phyloP scores from a whole-genome alignment of 352 stramenopile species.

The Phytophthora boehmeriae region DNA sequence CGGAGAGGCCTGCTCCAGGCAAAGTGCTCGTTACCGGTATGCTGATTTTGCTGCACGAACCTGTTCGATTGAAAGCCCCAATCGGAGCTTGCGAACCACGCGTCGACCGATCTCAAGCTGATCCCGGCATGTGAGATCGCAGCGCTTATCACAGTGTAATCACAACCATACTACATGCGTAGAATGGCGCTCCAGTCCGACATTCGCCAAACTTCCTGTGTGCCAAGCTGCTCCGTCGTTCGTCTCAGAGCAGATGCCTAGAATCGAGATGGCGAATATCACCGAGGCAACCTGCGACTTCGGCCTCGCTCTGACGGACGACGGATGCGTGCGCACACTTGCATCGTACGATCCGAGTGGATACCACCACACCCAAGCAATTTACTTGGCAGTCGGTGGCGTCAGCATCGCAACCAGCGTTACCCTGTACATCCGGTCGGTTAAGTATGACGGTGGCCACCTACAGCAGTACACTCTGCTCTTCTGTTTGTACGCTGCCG shows the following conservation, averaged over 20 bases:
- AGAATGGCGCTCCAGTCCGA: no score
- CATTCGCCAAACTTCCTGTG: no score
- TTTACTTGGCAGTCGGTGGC: conserved; percentile 15
- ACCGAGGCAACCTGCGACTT: conserved; percentile 23
- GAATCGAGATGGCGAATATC: conserved; percentile 6
- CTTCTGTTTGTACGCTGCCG: conserved; percentile 10
- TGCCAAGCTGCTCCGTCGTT: no score
- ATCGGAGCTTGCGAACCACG: background rate
- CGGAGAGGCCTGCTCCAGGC: no score
- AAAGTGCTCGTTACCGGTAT: no score
- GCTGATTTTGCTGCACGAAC: no score
- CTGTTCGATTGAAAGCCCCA: no score
- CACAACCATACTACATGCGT: no score
- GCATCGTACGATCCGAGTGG: conserved; percentile 11
- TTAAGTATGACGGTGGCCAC: conserved; percentile 15
- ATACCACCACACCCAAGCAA: conserved; percentile 15
- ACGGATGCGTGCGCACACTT: conserved; percentile 12
- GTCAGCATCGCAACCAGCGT: conserved; percentile 2
- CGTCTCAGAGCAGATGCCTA: background rate
- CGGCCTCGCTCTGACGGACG: conserved; percentile 14
- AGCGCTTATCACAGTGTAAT: background rate
- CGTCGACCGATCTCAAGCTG: background rate
- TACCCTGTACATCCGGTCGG: conserved; percentile 14
- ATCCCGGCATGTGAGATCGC: background rate
- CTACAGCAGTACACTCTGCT: conserved; percentile 25